Evolutionary conservation across 179 eudicot genomes (phyloP), one percentile per base, ranked within the genome.

Genomic region (Actinidia arguta): DNA sequence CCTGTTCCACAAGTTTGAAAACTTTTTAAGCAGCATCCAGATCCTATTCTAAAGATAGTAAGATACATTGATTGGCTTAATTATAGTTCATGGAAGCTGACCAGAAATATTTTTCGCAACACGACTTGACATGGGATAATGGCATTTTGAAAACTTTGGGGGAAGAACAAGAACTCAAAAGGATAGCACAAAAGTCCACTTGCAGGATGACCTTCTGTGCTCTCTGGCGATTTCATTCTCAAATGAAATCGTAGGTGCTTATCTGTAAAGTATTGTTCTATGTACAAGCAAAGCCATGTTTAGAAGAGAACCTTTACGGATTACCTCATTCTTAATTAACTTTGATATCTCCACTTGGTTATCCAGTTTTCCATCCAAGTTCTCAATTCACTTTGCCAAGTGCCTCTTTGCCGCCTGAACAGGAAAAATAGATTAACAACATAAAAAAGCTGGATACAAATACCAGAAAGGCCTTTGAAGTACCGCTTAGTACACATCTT

Each of bases 301-400:
- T n/a, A n/a, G n/a, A 22, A 36, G 47, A 17, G 48, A 22, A 52
- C 48, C 24, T 52, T 58, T 27, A 24, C 3, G 16, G 46, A 75
- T 67, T 84, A 96, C 99, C 89, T 94, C 93, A 87, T 82, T 88
- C 84, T 82, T 86, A 78, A 92, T 91, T 68, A 85, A 73, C 81
- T 93, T 96, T 64, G 97, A 89, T 64, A 93, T 73, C 80, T 94
- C 96, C 83, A 87, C 89, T 85, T 93, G 95, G 42, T 96, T 93
- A 78, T 96, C 98, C 56, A 96, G 86, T 85, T 95, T 96, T 79
- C 92, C 98, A 87, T 94, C 97, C 83, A 96, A 82, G 85, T 85
- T 92, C 84, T 92, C 92, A 83, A 96, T 92, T 84, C 95, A 83
- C 87, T 96, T 98, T 20, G 97, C 90, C 89, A 96, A 90, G 85